Evolutionary conservation across 2,329 filamentous ascomycete species (phyloP), one percentile per base, ranked within the genome.

Genomic region (Sarocladium strictum): DNA sequence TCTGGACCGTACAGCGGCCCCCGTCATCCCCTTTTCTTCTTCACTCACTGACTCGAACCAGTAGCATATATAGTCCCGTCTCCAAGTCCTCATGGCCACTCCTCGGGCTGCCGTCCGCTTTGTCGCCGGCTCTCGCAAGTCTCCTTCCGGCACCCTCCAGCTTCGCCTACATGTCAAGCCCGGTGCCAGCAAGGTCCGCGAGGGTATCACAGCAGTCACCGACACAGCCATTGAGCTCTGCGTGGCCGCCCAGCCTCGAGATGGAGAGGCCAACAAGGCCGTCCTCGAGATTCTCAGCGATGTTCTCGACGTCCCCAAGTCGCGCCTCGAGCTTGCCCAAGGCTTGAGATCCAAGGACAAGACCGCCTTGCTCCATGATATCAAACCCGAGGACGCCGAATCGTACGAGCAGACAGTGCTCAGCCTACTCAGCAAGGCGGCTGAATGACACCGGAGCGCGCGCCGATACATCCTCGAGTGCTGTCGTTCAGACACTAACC

Each of bases 211-310:
- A 2, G 72, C 74, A 1, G 67, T 90, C 3, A 76, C 77, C 0
- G 75, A 82, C 23, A 75, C 80, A 6, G 71, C 70, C 2, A 76
- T 90, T 47, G 79, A 87, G 57, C 66, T 90, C 1, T 86, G 83
- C 49, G 85, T 89, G 2, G 70, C 85, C 1, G 85, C 84, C 0
- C 83, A 79, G 58, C 76, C 86, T 11, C 76, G 78, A 57, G 83
- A 89, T 14, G 85, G 85, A 14, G 83, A 87, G 63, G 81, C 86
- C 4, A 90, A 90, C 64, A 80, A 79, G 63, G 85, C 86, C 3
- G 82, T 88, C 2, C 69, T 83, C 50, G 73, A 78, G 35, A 69
- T 89, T 3, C 70, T 90, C 54, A 84, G 85, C 58, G 72, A 81
- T 63, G 74, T 76, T 5, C 73, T 89, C 2, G 72, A 74, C 2